Conservation (phyloP, 805 yeast genomes). For the Wickerhamiella sorbophila region DNA sequence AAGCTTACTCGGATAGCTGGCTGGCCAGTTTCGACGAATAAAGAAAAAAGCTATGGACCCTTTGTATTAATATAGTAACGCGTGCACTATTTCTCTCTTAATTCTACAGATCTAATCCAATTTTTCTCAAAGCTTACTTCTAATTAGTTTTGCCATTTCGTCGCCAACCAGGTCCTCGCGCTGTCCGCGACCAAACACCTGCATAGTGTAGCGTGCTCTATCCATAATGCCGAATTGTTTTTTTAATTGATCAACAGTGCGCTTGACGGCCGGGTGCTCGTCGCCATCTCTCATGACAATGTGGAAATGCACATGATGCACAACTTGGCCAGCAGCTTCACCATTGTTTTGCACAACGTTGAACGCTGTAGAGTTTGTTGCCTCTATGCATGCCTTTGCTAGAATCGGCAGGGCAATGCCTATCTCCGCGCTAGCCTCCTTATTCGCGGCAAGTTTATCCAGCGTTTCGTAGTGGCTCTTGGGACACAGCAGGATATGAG, state of each 20-base stretch:
- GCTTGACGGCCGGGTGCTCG: conserved; percentile 2
- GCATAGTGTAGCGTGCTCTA: conserved; percentile 16
- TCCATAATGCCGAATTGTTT: conserved; percentile 6
- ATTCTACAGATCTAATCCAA: too few species aligned
- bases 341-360: conserved; percentile 42
- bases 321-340: conserved; percentile 78
- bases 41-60: too few species aligned
- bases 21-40: background rate
- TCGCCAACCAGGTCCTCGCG: conserved; percentile 3
- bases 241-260: conserved; percentile 5
- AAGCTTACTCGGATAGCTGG: conserved; percentile 7
- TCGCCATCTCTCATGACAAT: conserved; percentile 48
- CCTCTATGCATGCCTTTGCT: conserved; percentile 16
- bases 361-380: conserved; percentile 19
- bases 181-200: conserved; percentile 23
- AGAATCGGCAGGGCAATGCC: conserved; percentile 19
- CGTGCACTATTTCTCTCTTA: too few species aligned
- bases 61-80: too few species aligned
- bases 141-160: background rate
- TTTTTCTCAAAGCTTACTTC: background rate
- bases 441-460: conserved; percentile 18
- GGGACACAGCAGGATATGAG: conserved; percentile 26
- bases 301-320: conserved; percentile 90
- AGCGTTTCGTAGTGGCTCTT: conserved; percentile 22
- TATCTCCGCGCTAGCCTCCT: conserved; percentile 10